Conservation (phyloP, 306 rosid genomes). For the Dryas alaskensis region DNA sequence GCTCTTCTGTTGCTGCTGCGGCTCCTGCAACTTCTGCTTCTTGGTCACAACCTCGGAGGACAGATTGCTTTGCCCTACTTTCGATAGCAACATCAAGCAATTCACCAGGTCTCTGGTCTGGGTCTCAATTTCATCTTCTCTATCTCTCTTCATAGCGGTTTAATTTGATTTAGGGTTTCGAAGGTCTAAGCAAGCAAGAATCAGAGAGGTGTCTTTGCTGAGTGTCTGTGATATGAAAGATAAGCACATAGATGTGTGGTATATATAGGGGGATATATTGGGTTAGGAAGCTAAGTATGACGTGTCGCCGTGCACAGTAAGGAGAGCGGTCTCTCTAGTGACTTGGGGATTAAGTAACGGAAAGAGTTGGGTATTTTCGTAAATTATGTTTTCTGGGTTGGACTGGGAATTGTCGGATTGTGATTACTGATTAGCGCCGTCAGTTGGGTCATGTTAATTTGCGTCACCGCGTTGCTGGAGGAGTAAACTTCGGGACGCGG, state of each 20-base stretch:
- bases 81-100: constrained; percentile 52
- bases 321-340: background rate
- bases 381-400: background rate
- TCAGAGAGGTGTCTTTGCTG: background rate
- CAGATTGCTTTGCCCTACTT: constrained; percentile 25
- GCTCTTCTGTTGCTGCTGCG: too few relatives aligned
- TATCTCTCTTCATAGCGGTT: constrained; percentile 50
- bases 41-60: too few relatives aligned
- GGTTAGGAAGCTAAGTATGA: background rate
- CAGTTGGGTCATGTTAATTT: background rate
- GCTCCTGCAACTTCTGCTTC: too few relatives aligned
- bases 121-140: constrained; percentile 22
- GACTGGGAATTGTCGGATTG: background rate
- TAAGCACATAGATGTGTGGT: background rate
- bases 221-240: too few relatives aligned
- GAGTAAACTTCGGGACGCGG: background rate
- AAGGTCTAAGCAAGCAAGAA: background rate
- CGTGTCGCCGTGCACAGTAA: background rate
- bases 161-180: background rate
- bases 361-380: background rate
- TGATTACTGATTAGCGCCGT: background rate
- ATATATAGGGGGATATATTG: background rate
- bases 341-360: constrained; percentile 13
- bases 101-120: constrained; percentile 19
- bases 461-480: constrained; percentile 31